Evolutionary conservation across 2,329 filamentous ascomycete genomes (phyloP).

Genomic region (Basipetospora sp.): DNA sequence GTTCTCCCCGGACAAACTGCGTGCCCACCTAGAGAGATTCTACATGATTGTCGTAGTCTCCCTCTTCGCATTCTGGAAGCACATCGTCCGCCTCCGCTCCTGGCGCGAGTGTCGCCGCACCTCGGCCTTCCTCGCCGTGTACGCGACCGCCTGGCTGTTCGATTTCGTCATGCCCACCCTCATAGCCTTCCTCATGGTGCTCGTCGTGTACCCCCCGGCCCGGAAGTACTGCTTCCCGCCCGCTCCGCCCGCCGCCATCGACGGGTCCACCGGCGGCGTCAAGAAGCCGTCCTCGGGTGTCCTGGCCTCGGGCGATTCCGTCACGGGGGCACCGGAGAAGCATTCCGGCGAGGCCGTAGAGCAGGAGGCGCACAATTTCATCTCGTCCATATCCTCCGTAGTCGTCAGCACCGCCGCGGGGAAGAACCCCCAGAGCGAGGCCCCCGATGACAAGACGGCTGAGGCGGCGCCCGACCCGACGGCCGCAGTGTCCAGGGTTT

Average conservation of each 20-base stretch:
- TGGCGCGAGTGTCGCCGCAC: slow-evolving; percentile 64
- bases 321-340: slow-evolving; percentile 70
- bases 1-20: slow-evolving; percentile 70
- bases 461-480: slow-evolving; percentile 41
- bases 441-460: slow-evolving; percentile 30
- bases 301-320: slow-evolving; percentile 59
- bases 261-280: slow-evolving; percentile 53
- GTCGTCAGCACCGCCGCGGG: slow-evolving; percentile 62
- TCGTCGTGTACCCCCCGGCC: slow-evolving; percentile 51
- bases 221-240: slow-evolving; percentile 58
- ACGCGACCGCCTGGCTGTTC: slow-evolving; percentile 52
- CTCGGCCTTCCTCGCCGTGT: slow-evolving; percentile 41
- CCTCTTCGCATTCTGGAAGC: slow-evolving; percentile 52
- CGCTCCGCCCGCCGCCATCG: slow-evolving; percentile 59
- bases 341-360: slow-evolving; percentile 73
- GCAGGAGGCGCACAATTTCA: slow-evolving; percentile 67
- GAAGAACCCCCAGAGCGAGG: slow-evolving; percentile 56
- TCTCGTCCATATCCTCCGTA: slow-evolving; percentile 54
- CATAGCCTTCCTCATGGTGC: slow-evolving; percentile 41
- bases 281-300: slow-evolving; percentile 66
- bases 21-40: slow-evolving; percentile 61
- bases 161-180: slow-evolving; percentile 55
- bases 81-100: slow-evolving; percentile 60
- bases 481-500: slow-evolving; percentile 21
- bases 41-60: slow-evolving; percentile 67